Evolutionary conservation across 2,329 filamentous ascomycete species (phyloP).

Genomic region (Amauroascus niger): DNA sequence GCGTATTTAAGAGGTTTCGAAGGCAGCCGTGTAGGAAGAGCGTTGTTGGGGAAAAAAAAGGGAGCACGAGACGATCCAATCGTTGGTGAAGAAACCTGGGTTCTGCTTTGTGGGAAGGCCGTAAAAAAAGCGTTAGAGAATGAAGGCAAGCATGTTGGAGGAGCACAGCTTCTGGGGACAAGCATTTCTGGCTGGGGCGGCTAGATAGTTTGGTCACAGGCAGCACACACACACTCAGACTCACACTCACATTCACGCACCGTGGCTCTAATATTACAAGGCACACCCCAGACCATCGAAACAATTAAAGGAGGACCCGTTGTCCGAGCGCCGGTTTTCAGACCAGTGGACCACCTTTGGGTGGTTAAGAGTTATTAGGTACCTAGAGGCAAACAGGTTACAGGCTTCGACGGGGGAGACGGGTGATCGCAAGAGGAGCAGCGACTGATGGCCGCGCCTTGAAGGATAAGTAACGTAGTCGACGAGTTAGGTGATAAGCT

Average conservation of each 20-base stretch:
- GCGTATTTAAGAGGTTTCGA: neutral
- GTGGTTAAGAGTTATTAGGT: no score
- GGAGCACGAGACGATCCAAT: neutral
- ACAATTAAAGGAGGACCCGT: neutral
- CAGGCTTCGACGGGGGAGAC: neutral
- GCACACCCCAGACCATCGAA: constrained; percentile 2
- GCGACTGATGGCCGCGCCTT: no score
- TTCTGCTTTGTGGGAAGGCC: neutral
- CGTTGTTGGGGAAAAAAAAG: no score
- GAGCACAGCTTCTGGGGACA: constrained; percentile 10
- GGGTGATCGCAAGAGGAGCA: no score
- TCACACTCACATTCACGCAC: constrained; percentile 11
- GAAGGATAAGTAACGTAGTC: no score
- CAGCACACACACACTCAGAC: no score
- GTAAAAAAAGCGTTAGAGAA: neutral
- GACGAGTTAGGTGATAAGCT: no score
- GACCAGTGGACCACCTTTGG: no score
- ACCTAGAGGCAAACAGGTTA: no score
- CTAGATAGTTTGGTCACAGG: no score
- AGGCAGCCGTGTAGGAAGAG: neutral
- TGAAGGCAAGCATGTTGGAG: constrained; percentile 1
- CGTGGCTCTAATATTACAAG: constrained; percentile 6
- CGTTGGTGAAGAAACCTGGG: neutral
- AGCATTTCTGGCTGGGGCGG: constrained; percentile 11
- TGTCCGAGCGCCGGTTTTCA: neutral